These are phyloP conservation scores for Trebouxia sp. DNA, from an alignment of 139 green algal species.

Conservation along the genomic window DNA sequence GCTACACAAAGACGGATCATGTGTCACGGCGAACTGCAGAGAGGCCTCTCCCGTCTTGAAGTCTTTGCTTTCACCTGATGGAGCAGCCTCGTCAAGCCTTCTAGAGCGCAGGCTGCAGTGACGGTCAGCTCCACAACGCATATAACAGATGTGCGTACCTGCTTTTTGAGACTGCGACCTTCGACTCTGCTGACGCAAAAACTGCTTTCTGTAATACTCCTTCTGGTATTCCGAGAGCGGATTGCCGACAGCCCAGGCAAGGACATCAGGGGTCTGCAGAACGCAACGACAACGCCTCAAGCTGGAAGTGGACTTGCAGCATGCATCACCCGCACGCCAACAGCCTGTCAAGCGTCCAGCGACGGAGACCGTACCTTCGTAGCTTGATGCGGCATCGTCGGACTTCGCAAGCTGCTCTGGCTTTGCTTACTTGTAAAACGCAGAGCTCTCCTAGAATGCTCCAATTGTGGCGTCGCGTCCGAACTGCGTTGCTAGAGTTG, in stretches of 20 bases:
- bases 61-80: background rate
- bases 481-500: no score
- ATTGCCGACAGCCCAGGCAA: slow-evolving; percentile 12
- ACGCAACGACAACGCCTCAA: no score
- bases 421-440: no score
- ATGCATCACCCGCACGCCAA: no score
- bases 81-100: background rate
- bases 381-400: no score
- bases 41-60: background rate
- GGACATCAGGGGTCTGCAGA: background rate
- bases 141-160: background rate
- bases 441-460: no score
- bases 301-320: no score
- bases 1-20: background rate
- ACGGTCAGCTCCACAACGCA: no score
- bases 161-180: background rate
- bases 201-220: slow-evolving; percentile 24
- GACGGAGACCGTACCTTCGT: no score
- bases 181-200: background rate
- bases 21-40: background rate
- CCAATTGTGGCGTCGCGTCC: no score
- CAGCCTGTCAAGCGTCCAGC: no score
- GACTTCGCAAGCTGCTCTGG: no score
- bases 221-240: slow-evolving; percentile 25
- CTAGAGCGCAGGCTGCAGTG: background rate